Percentiles rank a stretch among this genome's conserved stretches.
phyloP scores from a whole-genome alignment of 306 rosid species.

The Vigna trinervia region DNA sequence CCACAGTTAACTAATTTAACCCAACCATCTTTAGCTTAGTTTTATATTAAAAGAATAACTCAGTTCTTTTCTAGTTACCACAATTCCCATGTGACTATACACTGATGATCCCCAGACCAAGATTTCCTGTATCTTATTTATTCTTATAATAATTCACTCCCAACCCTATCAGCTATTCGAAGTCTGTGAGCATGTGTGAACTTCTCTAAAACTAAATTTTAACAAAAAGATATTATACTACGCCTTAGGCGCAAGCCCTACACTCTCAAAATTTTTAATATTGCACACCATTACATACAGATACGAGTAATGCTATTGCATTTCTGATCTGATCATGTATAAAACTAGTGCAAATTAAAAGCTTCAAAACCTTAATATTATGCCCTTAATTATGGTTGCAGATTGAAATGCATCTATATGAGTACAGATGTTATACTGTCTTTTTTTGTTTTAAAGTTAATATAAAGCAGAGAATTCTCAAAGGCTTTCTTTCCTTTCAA shows the following conservation, averaged over 20 bases:
- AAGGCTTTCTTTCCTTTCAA: not conserved
- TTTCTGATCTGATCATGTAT: not conserved
- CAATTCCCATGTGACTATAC: conserved; percentile 46
- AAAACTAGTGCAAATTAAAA: not conserved
- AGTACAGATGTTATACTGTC: too few species aligned
- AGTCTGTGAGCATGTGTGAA: conserved; percentile 46
- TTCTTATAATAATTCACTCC: not conserved
- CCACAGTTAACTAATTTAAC: conserved; percentile 12
- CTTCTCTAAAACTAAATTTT: not conserved
- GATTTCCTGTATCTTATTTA: conserved; percentile 17
- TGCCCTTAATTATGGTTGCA: not conserved
- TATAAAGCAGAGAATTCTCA: not conserved
- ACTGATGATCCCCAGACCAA: conserved; percentile 46
- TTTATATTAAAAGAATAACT: not conserved
- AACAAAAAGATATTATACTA: not conserved
- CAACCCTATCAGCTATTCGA: conserved; percentile 42
- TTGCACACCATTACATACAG: not conserved
- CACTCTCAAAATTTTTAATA: not conserved
- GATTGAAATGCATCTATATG: not conserved
- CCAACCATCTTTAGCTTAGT: not conserved
- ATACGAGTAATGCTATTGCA: not conserved
- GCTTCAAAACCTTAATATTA: not conserved
- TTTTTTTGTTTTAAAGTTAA: too few species aligned
- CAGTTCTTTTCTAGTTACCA: not conserved
- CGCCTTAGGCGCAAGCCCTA: not conserved